Conservation (phyloP, 2,329 filamentous ascomycete species). For the Xylaria sp. region DNA sequence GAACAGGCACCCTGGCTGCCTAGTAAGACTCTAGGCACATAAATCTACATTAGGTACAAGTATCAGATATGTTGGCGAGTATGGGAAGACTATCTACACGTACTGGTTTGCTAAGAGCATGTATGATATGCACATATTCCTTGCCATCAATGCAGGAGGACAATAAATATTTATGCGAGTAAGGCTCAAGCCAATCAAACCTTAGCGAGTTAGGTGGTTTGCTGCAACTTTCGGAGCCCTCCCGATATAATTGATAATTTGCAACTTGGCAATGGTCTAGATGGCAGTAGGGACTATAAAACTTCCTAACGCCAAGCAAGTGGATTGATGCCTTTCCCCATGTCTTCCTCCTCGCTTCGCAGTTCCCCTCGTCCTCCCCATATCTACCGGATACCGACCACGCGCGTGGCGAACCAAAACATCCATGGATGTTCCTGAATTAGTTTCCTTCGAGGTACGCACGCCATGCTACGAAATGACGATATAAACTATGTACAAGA, state of each 20-base stretch:
- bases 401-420: background rate
- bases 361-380: slow-evolving; percentile 19
- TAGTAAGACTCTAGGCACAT: background rate
- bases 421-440: slow-evolving; percentile 18
- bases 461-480: slow-evolving; percentile 4
- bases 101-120: background rate
- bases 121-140: background rate
- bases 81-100: background rate
- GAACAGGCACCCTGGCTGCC: background rate
- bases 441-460: background rate
- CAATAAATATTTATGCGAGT: background rate
- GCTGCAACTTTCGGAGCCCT: background rate
- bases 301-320: slow-evolving; percentile 2
- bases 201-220: background rate
- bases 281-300: background rate
- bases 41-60: too few relatives aligned
- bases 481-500: background rate
- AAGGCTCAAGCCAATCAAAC: background rate
- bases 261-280: slow-evolving; percentile 8
- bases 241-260: background rate
- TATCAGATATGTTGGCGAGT: background rate
- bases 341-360: background rate
- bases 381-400: slow-evolving; percentile 16
- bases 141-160: background rate
- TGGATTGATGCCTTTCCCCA: slow-evolving; percentile 12